Base-by-base conservation (phyloP, 768 basidiomycete species). In the Collybiopsis luxurians region DNA sequence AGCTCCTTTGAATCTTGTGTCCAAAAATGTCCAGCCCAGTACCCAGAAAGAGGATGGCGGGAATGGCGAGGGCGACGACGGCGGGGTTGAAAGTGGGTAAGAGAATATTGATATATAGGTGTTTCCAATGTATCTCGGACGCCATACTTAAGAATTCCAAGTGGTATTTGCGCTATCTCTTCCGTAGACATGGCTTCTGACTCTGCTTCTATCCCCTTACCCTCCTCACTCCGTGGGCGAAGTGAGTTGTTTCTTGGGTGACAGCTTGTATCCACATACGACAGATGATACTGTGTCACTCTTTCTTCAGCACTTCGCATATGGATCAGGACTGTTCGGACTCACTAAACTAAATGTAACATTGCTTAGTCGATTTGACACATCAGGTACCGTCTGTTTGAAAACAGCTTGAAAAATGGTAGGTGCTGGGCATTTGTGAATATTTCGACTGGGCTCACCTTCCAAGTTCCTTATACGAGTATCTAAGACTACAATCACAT, bases 311-410 rank as follows among this genome's bases (percentile, higher is more conserved):
- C 17, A 13, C 44, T n/a, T 27, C n/a, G 15, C 17, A 17, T 19
- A 13, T 10, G 9, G 17, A 31, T 13, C 7, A 38, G 13, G 21
- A 17, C 9, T 11, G 34, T 23, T 9, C n/a, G n/a, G n/a, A 19
- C 51, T 24, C 21, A 66, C 67, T 39, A 69, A 50, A n/a, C 65
- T 65, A 56, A 53, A 60, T 2, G 67, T 60, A 2, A 59, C 52
- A 24, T 36, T 47, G 23, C 59, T 56, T 43, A 69, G 60, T 42
- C 62, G 60, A 13, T 58, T 39, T 5, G 21, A 40, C 0, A 56
- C 55, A 24, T 67, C 61, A 4, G 62, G 30, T 17, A 58, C 56
- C 53, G 64, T 58, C 26, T 66, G 65, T 40, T 61, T 55, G 53
- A 66, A 66, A 12, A 62, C 58, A 5, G 62, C 67, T 68, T 12